A percentile compares a stretch with the other conserved stretches of the same genome.
phyloP scores from a whole-genome alignment of 2,329 filamentous ascomycete species.

The Endoconidiophora polonica region DNA sequence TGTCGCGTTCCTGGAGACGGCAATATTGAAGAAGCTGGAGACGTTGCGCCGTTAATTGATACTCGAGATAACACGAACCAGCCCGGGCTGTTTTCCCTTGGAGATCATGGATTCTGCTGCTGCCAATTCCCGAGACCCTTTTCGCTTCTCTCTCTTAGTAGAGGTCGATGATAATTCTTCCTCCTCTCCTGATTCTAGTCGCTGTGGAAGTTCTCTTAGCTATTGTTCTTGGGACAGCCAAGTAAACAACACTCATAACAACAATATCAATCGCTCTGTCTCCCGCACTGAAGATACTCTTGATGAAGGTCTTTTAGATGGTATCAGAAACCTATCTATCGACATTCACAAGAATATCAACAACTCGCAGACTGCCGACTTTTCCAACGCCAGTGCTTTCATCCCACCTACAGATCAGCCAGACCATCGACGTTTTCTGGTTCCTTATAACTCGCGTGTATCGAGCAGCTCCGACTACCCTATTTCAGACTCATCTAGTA shows the following conservation, averaged over 20 bases:
- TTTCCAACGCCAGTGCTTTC: no score
- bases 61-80: slow-evolving; percentile 9
- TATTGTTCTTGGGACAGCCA: slow-evolving; percentile 12
- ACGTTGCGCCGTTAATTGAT: not conserved
- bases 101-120: slow-evolving; percentile 7
- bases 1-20: slow-evolving; percentile 7
- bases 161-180: slow-evolving; percentile 9
- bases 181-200: slow-evolving; percentile 9
- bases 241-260: slow-evolving; percentile 1
- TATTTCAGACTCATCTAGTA: no score
- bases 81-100: slow-evolving; percentile 2
- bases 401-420: no score
- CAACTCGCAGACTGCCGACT: no score
- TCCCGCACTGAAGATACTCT: slow-evolving; percentile 2
- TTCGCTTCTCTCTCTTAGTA: slow-evolving; percentile 11
- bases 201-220: slow-evolving; percentile 11
- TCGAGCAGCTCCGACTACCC: no score
- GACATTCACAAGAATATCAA: slow-evolving; percentile 2
- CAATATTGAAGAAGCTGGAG: slow-evolving; percentile 1
- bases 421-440: not conserved
- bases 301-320: slow-evolving; percentile 10
- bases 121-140: slow-evolving; percentile 8
- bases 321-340: slow-evolving; percentile 11
- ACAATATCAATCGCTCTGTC: not conserved
- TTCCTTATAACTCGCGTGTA: not conserved